These are phyloP conservation scores for Calocybe gambosa DNA, from an alignment of 1,284 basidiomycete species.

Conservation along the genomic window DNA sequence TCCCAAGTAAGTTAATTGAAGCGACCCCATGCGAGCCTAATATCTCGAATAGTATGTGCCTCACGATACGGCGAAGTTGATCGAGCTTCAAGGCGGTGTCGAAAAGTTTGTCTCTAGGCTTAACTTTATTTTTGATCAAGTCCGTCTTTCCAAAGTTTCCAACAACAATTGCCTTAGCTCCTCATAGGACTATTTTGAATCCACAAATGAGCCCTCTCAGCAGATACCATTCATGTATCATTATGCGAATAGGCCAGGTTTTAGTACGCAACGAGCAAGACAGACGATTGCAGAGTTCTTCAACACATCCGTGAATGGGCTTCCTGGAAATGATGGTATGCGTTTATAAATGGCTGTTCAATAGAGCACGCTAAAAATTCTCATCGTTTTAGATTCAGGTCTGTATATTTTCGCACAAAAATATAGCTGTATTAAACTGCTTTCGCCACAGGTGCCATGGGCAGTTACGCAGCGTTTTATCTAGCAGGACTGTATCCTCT, in stretches of 20 bases:
- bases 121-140: constrained; percentile 38
- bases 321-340: constrained; percentile 58
- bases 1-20: constrained; percentile 2
- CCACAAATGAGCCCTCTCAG: constrained; percentile 45
- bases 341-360: neutral
- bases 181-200: constrained; percentile 40
- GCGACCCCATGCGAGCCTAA: neutral
- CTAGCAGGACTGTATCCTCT: constrained; percentile 53
- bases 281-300: constrained; percentile 49
- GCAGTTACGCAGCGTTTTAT: constrained; percentile 57
- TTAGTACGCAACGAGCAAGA: constrained; percentile 50
- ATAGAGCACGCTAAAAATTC: constrained; percentile 4
- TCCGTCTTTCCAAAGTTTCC: constrained; percentile 58
- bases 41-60: constrained; percentile 37
- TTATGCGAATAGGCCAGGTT: constrained; percentile 42
- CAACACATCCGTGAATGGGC: constrained; percentile 47
- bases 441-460: constrained; percentile 53
- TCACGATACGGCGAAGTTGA: constrained; percentile 43
- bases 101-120: constrained; percentile 40
- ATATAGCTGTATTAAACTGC: neutral
- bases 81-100: constrained; percentile 49
- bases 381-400: constrained; percentile 33
- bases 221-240: constrained; percentile 42
- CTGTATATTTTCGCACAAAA: neutral
- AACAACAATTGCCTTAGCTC: too few species aligned